Percentiles rank a stretch among this genome's conserved stretches.
These are phyloP conservation scores for Neurospora sp. DNA, from an alignment of 495 filamentous ascomycete genomes.

Conservation along the genomic window DNA sequence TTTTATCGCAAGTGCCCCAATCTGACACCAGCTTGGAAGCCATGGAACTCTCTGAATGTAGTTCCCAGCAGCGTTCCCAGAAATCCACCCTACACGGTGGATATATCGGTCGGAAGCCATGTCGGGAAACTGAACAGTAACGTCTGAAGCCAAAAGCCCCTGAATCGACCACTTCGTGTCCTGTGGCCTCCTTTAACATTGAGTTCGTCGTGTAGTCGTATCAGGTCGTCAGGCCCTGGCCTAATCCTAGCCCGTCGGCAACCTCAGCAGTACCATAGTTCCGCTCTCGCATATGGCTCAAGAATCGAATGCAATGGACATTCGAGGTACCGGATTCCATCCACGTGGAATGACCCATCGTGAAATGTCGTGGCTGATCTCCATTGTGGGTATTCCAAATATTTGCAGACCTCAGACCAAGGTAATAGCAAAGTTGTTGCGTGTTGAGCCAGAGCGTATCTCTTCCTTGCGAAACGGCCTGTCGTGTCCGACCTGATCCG, in stretches of 20 bases:
- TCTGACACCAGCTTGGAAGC: background rate
- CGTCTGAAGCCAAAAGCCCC: background rate
- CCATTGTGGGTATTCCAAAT: background rate
- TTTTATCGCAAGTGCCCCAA: background rate
- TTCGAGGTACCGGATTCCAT: background rate
- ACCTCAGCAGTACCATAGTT: background rate
- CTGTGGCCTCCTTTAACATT: background rate
- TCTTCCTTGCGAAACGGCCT: conserved; percentile 50
- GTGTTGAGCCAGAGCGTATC: conserved; percentile 56
- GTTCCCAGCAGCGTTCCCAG: background rate
- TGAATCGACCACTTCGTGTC: background rate
- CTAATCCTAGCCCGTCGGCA: background rate
- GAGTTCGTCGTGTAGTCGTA: background rate
- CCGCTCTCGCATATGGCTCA: background rate
- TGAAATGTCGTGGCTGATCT: background rate
- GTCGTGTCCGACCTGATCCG: conserved; percentile 10
- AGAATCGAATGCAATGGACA: background rate
- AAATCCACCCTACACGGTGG: background rate
- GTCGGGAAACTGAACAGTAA: background rate
- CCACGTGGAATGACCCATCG: background rate
- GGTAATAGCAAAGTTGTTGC: conserved; percentile 86
- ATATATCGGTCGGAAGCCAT: background rate
- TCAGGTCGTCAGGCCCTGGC: background rate
- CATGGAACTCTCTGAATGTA: background rate
- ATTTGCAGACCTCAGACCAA: conserved; percentile 24